Evolutionary conservation across 768 basidiomycete genomes (phyloP), one percentile per base, ranked within the genome.

Genomic region (Lyophyllum shimeji): DNA sequence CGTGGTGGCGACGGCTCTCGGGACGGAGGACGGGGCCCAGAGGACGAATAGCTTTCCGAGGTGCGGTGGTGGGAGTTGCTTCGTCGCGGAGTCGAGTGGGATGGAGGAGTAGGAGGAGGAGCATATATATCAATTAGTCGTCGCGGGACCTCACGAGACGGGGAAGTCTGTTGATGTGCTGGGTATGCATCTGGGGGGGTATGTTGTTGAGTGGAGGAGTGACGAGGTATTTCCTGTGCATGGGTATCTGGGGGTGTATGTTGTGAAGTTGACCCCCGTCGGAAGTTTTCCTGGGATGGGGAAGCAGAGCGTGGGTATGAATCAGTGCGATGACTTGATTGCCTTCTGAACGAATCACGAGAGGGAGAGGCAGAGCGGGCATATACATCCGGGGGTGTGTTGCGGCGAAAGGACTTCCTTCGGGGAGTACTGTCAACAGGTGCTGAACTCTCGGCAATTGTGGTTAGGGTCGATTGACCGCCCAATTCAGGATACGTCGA

Each of bases 361-460:
- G 56, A 55, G 12, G 56, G 50, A 27, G 56, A 53, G 2, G 45
- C 60, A 11, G 53, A 42, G 37, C 49, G 54, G 4, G 11, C n/a
- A 45, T 42, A 25, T 5, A 18, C 21, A 2, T 48, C 20, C 24
- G 58, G 17, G 39, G 42, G 18, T 3, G 43, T 11, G n/a, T 47
- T 34, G 15, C 24, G 40, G 25, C 37, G 56, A 4, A 50, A 52
- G 23, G 56, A 53, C 18, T 23, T 53, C 31, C 18, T 21, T 24
- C 25, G 42, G n/a, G 39, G 50, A 27, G 45, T 27, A 24, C 20
- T 15, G 3, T 33, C 40, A 29, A 21, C 31, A 4, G 49, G 33
- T 13, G 31, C 8, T 18, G 59, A 34, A 8, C 67, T 51, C 65
- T 79, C 77, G 3, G 69, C 73, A 40, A 79, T 78, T n/a, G 75